Conservation (phyloP, 2,329 filamentous ascomycete species). For the Fusarium albosuccineum region DNA sequence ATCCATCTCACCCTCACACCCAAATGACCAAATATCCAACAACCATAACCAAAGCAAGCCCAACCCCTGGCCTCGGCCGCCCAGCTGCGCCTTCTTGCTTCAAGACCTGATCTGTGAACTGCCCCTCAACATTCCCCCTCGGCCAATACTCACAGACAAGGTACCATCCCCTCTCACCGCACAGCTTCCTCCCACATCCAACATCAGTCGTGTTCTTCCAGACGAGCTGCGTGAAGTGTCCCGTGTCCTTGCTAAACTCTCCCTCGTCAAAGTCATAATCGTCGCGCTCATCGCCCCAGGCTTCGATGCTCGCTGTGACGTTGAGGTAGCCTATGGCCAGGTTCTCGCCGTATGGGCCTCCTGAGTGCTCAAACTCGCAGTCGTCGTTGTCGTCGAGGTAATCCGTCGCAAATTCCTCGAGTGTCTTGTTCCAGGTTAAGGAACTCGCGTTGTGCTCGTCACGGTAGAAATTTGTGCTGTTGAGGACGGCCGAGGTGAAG, state of each 20-base stretch:
- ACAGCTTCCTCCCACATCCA: slow-evolving; percentile 65
- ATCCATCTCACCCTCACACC: slow-evolving; percentile 10
- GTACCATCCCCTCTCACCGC: slow-evolving; percentile 69
- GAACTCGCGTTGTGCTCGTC: slow-evolving; percentile 69
- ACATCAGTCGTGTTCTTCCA: slow-evolving; percentile 74
- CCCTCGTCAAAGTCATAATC: slow-evolving; percentile 70
- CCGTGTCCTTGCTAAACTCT: slow-evolving; percentile 70
- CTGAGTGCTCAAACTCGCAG: slow-evolving; percentile 68
- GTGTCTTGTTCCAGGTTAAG: slow-evolving; percentile 74
- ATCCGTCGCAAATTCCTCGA: slow-evolving; percentile 65
- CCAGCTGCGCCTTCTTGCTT: slow-evolving; percentile 34
- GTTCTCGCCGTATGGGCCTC: slow-evolving; percentile 80
- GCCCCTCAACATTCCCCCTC: slow-evolving; percentile 71
- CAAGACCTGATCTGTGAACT: slow-evolving; percentile 58
- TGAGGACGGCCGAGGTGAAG: slow-evolving; percentile 70
- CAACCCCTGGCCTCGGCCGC: slow-evolving; percentile 29
- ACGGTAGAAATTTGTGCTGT: slow-evolving; percentile 76
- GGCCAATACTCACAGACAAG: slow-evolving; percentile 80
- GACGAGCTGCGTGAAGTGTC: slow-evolving; percentile 80
- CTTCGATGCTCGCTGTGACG: slow-evolving; percentile 69
- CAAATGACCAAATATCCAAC: slow-evolving; percentile 33
- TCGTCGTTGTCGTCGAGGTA: slow-evolving; percentile 58
- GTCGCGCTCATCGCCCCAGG: slow-evolving; percentile 70
- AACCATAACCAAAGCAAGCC: slow-evolving; percentile 29
- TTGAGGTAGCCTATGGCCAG: slow-evolving; percentile 76